Evolutionary conservation across 345 rosid species (phyloP), one percentile per base, ranked within the genome.

Genomic region (Gossypium thurberi): DNA sequence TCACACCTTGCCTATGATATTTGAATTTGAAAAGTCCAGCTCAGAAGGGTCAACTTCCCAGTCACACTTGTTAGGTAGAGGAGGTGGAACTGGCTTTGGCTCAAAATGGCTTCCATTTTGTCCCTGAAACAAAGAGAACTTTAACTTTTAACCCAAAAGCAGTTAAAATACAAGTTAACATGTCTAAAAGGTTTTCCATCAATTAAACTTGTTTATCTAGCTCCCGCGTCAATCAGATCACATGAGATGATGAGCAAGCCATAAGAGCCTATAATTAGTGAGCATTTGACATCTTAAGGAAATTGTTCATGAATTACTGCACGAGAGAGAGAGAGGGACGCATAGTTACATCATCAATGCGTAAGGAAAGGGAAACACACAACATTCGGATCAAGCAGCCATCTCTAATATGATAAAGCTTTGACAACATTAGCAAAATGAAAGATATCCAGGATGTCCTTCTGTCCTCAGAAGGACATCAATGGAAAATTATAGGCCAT

Each of bases 101-200:
- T 95, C 99, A 83, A 92, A 91, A 75, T 95, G 99, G 80, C 99
- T 95, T 74, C 99, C 99, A 56, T 79, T 92, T 89, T 95, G 99
- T 15, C 99, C 99, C 99, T 95, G 87, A 78, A 82, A 57, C 75
- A 81, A 58, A 18, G 17, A 65, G 40, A 33, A 33, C 40, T 33
- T 5, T 1, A 33, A 33, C 40, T 33, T 33, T 33, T 33, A 33
- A 5, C 40, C 7, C 40, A 33, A 33, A 33, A 33, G 40, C 40
- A 33, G 40, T 5, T 33, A 33, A 33, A 33, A 43, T 42, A 18
- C 25, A 68, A 71, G 59, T 8, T 10, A 6, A 43, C 18, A 74
- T 46, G 25, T 40, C 62, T 15, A 53, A 53, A 58, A 60, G 64
- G 57, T 40, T 69, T 40, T 66, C 46, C 26, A 65, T 9, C 10